Percentiles rank a stretch among this genome's conserved stretches.
Conservation (phyloP, 768 basidiomycete genomes). For the Favolaschia claudopus region DNA sequence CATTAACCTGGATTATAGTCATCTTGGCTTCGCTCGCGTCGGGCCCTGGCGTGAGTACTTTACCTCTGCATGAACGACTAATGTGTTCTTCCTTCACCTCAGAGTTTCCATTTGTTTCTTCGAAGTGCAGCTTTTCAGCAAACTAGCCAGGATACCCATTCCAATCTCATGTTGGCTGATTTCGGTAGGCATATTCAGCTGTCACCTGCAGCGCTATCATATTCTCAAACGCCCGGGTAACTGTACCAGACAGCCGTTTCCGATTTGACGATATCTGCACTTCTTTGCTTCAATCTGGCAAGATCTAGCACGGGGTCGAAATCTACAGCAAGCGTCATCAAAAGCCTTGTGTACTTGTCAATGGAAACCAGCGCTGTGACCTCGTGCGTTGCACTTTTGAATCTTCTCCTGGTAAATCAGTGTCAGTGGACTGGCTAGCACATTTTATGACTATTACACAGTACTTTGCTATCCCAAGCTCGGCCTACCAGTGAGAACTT, state of each 20-base stretch:
- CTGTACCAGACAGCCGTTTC: constrained; percentile 20
- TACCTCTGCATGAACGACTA: no score
- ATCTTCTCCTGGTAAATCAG: not conserved
- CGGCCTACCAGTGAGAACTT: constrained; percentile 4
- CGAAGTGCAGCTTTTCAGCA: not conserved
- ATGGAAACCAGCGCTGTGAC: not conserved
- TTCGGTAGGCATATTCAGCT: not conserved
- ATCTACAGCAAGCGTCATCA: constrained; percentile 3
- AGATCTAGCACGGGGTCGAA: not conserved
- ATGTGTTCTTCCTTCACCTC: not conserved
- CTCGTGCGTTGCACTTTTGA: not conserved
- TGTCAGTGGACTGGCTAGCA: no score
- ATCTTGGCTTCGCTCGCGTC: constrained; percentile 1
- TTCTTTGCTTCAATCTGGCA: not conserved
- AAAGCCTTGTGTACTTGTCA: not conserved
- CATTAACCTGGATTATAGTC: not conserved
- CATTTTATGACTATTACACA: no score
- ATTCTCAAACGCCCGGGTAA: no score
- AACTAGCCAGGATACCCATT: not conserved
- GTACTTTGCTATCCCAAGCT: not conserved
- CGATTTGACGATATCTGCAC: constrained; percentile 9
- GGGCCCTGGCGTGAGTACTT: constrained; percentile 2
- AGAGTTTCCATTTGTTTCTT: constrained; percentile 5
- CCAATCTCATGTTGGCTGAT: constrained; percentile 4
- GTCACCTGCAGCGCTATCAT: not conserved